Base-by-base conservation (phyloP, 2,329 filamentous ascomycete genomes). In the Ascocoryne sarcoides region DNA sequence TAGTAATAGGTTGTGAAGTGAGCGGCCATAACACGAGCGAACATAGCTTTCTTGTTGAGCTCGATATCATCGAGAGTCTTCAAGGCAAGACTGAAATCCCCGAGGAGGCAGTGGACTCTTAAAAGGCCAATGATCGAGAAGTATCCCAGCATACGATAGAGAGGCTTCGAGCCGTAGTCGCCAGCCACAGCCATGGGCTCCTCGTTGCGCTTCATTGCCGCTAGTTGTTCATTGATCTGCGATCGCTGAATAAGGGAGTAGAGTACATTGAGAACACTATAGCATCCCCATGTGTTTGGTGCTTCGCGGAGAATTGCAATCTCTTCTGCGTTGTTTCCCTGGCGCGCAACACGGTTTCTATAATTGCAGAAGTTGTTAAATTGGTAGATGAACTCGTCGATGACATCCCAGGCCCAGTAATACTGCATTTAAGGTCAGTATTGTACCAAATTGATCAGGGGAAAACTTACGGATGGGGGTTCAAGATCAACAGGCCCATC, bases 1-100 rank as follows among this genome's bases (percentile, higher is more conserved):
- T 96, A 96, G 79, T 98, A 98, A 79, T 96, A 98, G 52, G 92
- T 98, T 54, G 90, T 95, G 72, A 96, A 96, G 73, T 98, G 92
- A 43, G 92, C 92, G 40, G 92, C 90, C 92, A 98, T 96, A 64
- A 98, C 92, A 53, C 92, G 86, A 49, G 92, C 90, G 64, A 98
- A 98, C 86, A 96, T 96, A 66, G 92, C 89, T 75, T 96, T 96
- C 76, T 98, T 98, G 76, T 96, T 98, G 59, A 98, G 81, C 76
- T 98, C 92, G 61, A 98, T 96, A 64, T 96, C 90, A 64, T 98
- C 92, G 52, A 98, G 84, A 26, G 92, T 98, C 79, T 96, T 98
- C 60, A 98, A 79, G 37, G 92, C 92, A 49, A 98, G 79, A 68
- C 86, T 94, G 70, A 98, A 98, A 70, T 98, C 92, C 56, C 92